Conservation (phyloP, 2,329 filamentous ascomycete species). For the Colletotrichum theobromicola region DNA sequence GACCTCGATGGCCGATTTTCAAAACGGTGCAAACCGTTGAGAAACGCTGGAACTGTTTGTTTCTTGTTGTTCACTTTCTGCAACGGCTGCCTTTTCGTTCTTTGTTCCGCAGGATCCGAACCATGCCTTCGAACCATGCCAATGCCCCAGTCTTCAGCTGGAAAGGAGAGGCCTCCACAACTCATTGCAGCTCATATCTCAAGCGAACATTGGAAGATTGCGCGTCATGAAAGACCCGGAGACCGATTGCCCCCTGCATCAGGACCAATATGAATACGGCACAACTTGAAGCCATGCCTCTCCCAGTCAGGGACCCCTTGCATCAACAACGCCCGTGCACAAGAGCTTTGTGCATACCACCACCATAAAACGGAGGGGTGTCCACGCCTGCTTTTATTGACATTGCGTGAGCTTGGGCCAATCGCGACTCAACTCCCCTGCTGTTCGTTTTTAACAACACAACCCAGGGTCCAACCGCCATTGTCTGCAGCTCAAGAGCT, state of each 20-base stretch:
- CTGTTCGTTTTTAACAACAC: not conserved
- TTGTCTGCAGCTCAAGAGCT: not conserved
- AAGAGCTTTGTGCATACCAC: not conserved
- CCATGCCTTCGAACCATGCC: not conserved
- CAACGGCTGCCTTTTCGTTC: not conserved
- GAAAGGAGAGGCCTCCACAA: not conserved
- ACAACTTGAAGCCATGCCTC: not conserved
- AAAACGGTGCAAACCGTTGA: not conserved
- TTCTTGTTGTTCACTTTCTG: not conserved
- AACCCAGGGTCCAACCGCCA: not conserved
- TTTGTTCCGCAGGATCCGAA: not conserved
- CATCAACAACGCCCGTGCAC: not conserved
- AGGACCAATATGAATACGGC: not conserved
- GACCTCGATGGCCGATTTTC: not conserved
- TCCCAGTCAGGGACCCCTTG: not conserved
- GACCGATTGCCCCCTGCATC: constrained; percentile 5
- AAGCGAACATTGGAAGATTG: constrained; percentile 4
- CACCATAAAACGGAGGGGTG: not conserved
- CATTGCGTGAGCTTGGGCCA: not conserved
- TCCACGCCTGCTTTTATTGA: not conserved
- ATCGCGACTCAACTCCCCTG: not conserved
- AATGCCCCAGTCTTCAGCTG: not conserved
- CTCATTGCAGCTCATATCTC: constrained; percentile 2
- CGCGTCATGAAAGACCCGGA: constrained; percentile 15
- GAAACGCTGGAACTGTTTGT: not conserved